Percentiles rank a stretch among this genome's conserved stretches.
Conservation (phyloP, 2,329 filamentous ascomycete species). For the Xylariales sp. region DNA sequence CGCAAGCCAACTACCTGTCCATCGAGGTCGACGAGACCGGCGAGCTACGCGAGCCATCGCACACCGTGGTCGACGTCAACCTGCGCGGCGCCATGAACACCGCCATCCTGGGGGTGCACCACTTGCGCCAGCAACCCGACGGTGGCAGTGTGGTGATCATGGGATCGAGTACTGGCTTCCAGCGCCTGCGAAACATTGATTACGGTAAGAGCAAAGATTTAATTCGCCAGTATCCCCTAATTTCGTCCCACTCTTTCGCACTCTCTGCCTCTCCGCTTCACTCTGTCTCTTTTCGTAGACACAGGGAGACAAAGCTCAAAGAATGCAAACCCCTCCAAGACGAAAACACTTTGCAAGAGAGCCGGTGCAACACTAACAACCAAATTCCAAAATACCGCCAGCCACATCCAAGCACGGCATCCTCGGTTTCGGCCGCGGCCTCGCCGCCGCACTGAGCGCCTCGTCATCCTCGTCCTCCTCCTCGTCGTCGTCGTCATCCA, state of each 20-base stretch:
- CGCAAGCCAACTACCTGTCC: conserved; percentile 40
- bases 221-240: no score
- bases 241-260: no score
- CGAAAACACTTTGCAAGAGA: no score
- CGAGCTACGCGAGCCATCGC: conserved; percentile 39
- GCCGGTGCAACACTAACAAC: conserved; percentile 1
- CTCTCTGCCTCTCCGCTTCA: no score
- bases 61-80: conserved; percentile 42
- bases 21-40: conserved; percentile 44
- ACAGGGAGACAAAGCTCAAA: no score
- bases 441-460: conserved; percentile 31
- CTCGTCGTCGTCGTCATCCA: no score
- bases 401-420: conserved; percentile 51
- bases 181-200: conserved; percentile 45
- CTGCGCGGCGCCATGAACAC: conserved; percentile 46
- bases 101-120: conserved; percentile 40
- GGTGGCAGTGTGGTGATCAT: conserved; percentile 52
- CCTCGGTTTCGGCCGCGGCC: conserved; percentile 46
- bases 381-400: no score
- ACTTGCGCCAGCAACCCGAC: conserved; percentile 41
- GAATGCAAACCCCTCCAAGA: no score
- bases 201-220: no score
- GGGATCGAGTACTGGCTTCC: conserved; percentile 45
- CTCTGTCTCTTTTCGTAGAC: no score
- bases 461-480: no score